Base-by-base conservation (phyloP, 805 yeast species). In the Saccharomycopsis lassenensis region DNA sequence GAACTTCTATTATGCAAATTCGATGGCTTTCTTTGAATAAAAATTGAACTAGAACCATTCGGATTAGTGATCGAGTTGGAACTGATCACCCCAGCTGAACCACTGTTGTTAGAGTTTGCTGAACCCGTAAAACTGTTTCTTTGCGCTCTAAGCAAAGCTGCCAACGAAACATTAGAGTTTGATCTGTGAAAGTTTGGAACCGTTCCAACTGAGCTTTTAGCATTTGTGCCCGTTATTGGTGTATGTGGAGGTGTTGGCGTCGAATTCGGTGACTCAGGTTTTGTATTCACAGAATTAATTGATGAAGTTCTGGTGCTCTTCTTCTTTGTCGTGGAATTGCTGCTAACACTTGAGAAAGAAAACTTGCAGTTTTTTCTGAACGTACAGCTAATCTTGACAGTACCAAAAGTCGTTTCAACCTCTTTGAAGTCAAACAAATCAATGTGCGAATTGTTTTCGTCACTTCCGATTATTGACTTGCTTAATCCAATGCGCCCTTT, bases 401-500 rank as follows among this genome's bases (percentile, higher is more conserved):
- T 12, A 5, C 39, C 40, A 15, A 24, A 22, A 4, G 17, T 15
- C 7, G 35, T 36, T 6, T 12, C 16, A 10, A 36, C 19, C 4
- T 26, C 25, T 7, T 25, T 31, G 24, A 36, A 28, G 10, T 30
- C 40, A 14, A 31, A 19, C 15, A 19, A 7, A 4, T 15, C 17
- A 14, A 16, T 23, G 20, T 24, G 30, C 12, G 12, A 16, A 5
- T 29, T 16, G 17, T 24, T 2, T 19, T 29, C 37, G 17, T 35
- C 29, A 23, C 20, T 24, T 3, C 14, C n/a, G 8, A 20, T 30
- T 7, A 39, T 30, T 14, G 42, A 31, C 21, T 34, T 39, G 16
- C 42, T 39, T 7, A 39, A 27, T 8, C 42, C 38, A 23, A 39
- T 30, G 27, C 42, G 24, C 15, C 42, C 42, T 15, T 39, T 39